Conservation (phyloP, 225 moss, liverwort and hornwort species). For the Marchantia polymorpha region DNA sequence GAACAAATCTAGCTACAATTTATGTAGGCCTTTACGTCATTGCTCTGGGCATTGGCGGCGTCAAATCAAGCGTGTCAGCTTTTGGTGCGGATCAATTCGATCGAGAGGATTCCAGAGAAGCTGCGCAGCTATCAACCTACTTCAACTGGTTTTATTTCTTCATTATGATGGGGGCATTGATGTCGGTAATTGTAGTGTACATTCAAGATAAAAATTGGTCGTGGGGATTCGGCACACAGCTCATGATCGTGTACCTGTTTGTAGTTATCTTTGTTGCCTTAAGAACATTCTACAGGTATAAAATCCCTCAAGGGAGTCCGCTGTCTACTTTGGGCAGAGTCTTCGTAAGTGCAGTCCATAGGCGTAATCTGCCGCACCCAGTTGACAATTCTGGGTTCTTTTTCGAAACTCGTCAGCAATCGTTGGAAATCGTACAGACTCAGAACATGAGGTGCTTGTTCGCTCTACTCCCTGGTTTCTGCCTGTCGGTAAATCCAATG, state of each 20-base stretch:
- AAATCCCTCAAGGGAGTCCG: conserved; percentile 14
- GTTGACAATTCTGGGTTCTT: not conserved
- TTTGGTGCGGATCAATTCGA: conserved; percentile 28
- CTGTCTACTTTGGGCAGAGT: not conserved
- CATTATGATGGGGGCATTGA: not conserved
- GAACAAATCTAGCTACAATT: conserved; percentile 1
- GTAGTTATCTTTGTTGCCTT: not conserved
- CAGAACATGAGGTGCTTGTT: not conserved
- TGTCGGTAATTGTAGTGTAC: not conserved
- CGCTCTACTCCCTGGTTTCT: too few species aligned
- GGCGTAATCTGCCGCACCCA: not conserved
- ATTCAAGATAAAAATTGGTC: conserved; percentile 9
- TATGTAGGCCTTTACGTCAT: conserved; percentile 20
- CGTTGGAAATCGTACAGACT: not conserved
- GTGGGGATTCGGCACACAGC: conserved; percentile 18
- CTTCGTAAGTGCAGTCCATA: not conserved
- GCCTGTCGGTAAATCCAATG: too few species aligned
- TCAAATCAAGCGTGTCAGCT: conserved; percentile 20
- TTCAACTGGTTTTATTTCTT: conserved; percentile 22
- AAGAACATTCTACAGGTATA: conserved; percentile 1
- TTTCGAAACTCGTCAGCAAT: not conserved
- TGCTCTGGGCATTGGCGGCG: conserved; percentile 20
- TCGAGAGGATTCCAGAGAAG: conserved; percentile 15
- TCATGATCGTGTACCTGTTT: not conserved
- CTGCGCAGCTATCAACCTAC: not conserved